phyloP scores from a whole-genome alignment of 2,329 filamentous ascomycete genomes.

The Triangularia setosa region DNA sequence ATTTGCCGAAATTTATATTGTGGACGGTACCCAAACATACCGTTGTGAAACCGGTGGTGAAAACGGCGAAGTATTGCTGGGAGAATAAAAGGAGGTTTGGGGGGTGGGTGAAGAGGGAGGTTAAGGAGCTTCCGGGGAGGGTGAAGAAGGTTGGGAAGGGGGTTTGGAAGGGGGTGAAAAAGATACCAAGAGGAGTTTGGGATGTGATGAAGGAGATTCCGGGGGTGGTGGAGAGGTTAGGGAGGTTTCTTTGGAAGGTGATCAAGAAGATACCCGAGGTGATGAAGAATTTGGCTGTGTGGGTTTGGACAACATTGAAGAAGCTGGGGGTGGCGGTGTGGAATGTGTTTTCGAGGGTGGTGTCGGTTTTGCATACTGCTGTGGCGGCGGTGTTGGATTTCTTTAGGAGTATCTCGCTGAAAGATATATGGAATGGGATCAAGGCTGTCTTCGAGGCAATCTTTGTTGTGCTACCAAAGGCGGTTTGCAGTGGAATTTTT shows the following conservation, averaged over 20 bases:
- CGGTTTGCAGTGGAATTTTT: constrained; percentile 26
- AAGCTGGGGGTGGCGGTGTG: constrained; percentile 26
- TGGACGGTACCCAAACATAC: constrained; percentile 28
- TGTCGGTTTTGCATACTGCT: constrained; percentile 37
- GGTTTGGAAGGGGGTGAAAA: constrained; percentile 15
- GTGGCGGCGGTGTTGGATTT: constrained; percentile 33
- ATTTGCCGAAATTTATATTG: constrained; percentile 30
- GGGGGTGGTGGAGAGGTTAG: constrained; percentile 16
- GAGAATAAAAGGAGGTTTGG: constrained; percentile 24
- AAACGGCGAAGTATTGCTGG: constrained; percentile 28
- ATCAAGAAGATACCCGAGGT: constrained; percentile 27
- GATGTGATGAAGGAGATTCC: constrained; percentile 26
- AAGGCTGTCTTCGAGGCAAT: constrained; percentile 26
- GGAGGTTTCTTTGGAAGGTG: constrained; percentile 21
- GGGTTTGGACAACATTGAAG: constrained; percentile 32
- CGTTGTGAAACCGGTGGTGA: constrained; percentile 14
- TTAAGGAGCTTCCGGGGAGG: constrained; percentile 27
- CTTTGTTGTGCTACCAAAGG: constrained; percentile 26
- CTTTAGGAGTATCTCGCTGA: constrained; percentile 35
- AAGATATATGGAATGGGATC: constrained; percentile 39
- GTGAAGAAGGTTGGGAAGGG: constrained; percentile 23
- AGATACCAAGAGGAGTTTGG: constrained; percentile 16
- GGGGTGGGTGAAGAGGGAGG: constrained; percentile 31
- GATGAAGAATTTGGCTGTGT: constrained; percentile 26
- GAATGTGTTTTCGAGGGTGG: constrained; percentile 26